Evolutionary conservation across 495 filamentous ascomycete genomes (phyloP), one percentile per base, ranked within the genome.

Genomic region (Daldinia caldariorum): DNA sequence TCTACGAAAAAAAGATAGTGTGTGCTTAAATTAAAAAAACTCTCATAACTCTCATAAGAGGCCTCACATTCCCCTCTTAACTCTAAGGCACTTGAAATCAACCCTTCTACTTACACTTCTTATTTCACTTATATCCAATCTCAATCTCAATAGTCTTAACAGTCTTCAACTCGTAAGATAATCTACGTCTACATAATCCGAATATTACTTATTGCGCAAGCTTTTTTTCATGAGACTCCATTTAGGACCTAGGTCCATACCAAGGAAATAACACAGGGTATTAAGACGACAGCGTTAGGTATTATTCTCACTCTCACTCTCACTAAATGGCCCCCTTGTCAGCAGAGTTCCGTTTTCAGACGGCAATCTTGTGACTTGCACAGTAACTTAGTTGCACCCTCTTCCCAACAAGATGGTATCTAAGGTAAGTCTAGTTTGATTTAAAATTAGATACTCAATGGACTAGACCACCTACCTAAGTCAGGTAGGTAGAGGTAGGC

Each of bases 11-110:
- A 45, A 32, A 34, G 35, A 4, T 13, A 35, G 20, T 35, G 1
- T 35, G 34, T 3, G 1, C 34, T 35, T 7, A 14, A 32, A 53
- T n/a, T n/a, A n/a, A n/a, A n/a, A n/a, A n/a, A n/a, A n/a, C n/a
- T n/a, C n/a, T n/a, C n/a, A n/a, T n/a, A 32, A 4, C 22, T 65
- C 43, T 20, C 38, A 65, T 65, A 65, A 57, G 62, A 65, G 62
- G 62, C 62, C 62, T 65, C 62, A 34, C 53, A 1, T 26, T 3
- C 14, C 47, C 41, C 18, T 39, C 50, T 10, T 38, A 43, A 7
- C 29, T 20, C 20, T 47, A 31, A 50, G 16, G 16, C n/a, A 16
- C 41, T 58, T 7, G 9, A 39, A 50, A 18, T 58, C 50, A 37
- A 53, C 53, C 53, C 18, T 14, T 58, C 6, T 26, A 31, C 26